Evolutionary conservation across 331 rosid species (phyloP).

Genomic region (Phaseolus coccineus): DNA sequence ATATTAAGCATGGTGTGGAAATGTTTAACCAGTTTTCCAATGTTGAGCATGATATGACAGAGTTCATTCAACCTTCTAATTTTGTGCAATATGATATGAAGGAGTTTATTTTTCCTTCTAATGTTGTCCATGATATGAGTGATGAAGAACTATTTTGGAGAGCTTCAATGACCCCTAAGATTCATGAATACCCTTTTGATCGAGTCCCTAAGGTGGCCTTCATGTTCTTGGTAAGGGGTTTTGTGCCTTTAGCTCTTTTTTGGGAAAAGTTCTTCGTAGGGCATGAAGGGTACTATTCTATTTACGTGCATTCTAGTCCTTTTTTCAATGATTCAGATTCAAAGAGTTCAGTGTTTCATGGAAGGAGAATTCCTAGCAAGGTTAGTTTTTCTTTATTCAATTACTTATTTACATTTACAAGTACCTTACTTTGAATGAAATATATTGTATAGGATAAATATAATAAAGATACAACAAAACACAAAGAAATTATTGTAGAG

Average conservation of each 20-base stretch:
- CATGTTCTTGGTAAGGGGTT: conserved; percentile 74
- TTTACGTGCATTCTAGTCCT: conserved; percentile 83
- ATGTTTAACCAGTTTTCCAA: conserved; percentile 52
- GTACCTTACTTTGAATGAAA: background rate
- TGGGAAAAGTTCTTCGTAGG: conserved; percentile 81
- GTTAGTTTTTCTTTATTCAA: conserved; percentile 51
- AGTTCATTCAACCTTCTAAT: background rate
- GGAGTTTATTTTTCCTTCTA: conserved; percentile 60
- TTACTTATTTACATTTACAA: background rate
- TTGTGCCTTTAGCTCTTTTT: conserved; percentile 65
- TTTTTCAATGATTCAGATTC: conserved; percentile 65
- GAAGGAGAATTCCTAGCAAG: conserved; percentile 86
- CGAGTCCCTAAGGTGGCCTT: conserved; percentile 83
- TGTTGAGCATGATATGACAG: background rate
- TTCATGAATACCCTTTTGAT: conserved; percentile 56
- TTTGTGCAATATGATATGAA: background rate
- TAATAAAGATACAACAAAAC: too few species aligned
- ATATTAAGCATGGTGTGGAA: conserved; percentile 59
- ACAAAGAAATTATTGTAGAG: too few species aligned
- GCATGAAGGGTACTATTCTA: conserved; percentile 67
- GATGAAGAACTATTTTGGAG: conserved; percentile 79
- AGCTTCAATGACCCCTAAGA: conserved; percentile 71
- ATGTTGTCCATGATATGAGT: conserved; percentile 62
- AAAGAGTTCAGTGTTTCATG: conserved; percentile 60
- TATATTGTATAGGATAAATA: background rate